Base-by-base conservation (phyloP, 768 basidiomycete genomes). In the Polyporus arcularius region DNA sequence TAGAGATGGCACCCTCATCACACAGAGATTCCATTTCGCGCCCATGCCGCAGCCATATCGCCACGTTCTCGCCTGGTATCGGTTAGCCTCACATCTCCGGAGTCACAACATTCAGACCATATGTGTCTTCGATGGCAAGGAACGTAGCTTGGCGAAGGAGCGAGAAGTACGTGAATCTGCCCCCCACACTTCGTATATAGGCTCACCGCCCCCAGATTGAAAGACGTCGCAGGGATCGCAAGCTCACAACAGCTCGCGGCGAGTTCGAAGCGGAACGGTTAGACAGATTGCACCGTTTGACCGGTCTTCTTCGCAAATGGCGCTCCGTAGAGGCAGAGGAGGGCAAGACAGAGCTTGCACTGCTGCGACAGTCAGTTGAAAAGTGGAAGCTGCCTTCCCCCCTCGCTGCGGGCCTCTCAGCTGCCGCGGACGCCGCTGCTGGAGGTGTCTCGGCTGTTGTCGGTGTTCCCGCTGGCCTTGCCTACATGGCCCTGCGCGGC, bases 1-100 rank as follows among this genome's bases (percentile, higher is more conserved):
- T 52, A 94, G 92, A 46, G 92, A 94, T 79, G 92, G 87, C 48
- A 94, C 92, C 7, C 86, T 94, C 58, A 81, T 94, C 68, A 94
- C 92, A 0, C 90, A 92, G 69, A 84, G 92, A 26, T 79, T 93
- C 47, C 89, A 93, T 68, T 94, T 87, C 72, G 81, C 86, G 0
- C 86, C 80, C 14, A 73, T 79, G 53, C 85, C 86, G 1, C 85
- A 91, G 68, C 76, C 75, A 0, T 78, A 85, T 65, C 82, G 87
- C 32, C 92, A 94, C 72, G 79, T 94, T 21, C 74, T 90, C 4
- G 87, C 90, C 18, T 94, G 92, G 92, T 88, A 89, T 68, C 80
- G 82, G 39, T 79, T 93, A 38, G 75, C 85, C 6, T 76, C 77
- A 47, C 90, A 93, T 64, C 75, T 94, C 77, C 78, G 52, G 82